These are phyloP conservation scores for Zygosaccharomyces siamensis DNA, from an alignment of 805 yeast species.

Conservation along the genomic window DNA sequence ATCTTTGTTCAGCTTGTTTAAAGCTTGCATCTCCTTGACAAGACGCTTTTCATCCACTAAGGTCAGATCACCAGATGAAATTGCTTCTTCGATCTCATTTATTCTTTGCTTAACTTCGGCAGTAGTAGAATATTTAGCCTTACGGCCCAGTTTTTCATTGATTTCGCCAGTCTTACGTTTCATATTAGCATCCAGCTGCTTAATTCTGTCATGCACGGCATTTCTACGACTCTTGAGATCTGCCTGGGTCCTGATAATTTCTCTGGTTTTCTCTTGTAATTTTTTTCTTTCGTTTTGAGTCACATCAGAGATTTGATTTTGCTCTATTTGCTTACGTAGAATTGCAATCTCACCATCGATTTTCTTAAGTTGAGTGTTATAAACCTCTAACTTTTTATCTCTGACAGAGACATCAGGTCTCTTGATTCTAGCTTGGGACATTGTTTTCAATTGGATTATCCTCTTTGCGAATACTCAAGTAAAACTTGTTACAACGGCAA, in stretches of 20 bases:
- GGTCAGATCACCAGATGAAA: slow-evolving; percentile 73
- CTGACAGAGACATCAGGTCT: slow-evolving; percentile 67
- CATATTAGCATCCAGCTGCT: slow-evolving; percentile 59
- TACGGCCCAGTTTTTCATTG: slow-evolving; percentile 41
- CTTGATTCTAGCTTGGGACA: slow-evolving; percentile 40
- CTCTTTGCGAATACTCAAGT: neutral
- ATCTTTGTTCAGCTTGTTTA: slow-evolving; percentile 77
- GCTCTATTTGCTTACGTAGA: slow-evolving; percentile 51
- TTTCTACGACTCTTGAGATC: slow-evolving; percentile 44
- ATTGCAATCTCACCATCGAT: slow-evolving; percentile 51
- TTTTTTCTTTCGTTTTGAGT: slow-evolving; percentile 50
- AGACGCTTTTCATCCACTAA: slow-evolving; percentile 86
- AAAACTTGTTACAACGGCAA: neutral
- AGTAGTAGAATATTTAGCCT: slow-evolving; percentile 56
- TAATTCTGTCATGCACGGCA: slow-evolving; percentile 58
- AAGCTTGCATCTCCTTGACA: slow-evolving; percentile 77
- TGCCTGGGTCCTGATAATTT: slow-evolving; percentile 44
- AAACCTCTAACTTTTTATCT: slow-evolving; percentile 51
- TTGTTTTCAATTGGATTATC: neutral
- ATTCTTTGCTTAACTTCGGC: slow-evolving; percentile 68
- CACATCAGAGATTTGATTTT: slow-evolving; percentile 43
- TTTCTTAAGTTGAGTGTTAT: slow-evolving; percentile 58
- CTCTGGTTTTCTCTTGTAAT: slow-evolving; percentile 46
- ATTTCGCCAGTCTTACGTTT: slow-evolving; percentile 75
- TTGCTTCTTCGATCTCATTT: slow-evolving; percentile 59